phyloP scores from a whole-genome alignment of 1,284 basidiomycete species.

The Ustilago sp. region DNA sequence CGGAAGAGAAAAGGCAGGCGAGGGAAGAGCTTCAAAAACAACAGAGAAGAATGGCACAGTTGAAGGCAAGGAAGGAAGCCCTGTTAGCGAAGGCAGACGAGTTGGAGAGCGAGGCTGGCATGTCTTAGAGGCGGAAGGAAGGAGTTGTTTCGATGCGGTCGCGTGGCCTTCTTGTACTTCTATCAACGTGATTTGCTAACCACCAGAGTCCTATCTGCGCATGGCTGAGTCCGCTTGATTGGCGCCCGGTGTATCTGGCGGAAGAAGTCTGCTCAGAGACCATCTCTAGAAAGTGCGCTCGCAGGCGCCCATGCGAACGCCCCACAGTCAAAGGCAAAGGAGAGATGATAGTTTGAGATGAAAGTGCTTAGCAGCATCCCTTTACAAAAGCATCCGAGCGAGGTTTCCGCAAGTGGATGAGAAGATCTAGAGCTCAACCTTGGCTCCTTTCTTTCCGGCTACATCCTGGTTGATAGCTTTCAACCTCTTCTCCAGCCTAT shows the following conservation, averaged over 20 bases:
- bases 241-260: neutral
- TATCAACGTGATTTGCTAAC: neutral
- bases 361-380: neutral
- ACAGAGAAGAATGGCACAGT: conserved; percentile 3
- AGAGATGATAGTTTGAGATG: neutral
- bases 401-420: neutral
- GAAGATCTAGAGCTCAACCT: conserved; percentile 24
- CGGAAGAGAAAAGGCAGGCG: conserved; percentile 2
- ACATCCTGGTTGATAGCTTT: conserved; percentile 20
- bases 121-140: neutral
- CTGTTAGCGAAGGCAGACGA: conserved; percentile 31
- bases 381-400: neutral
- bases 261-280: neutral
- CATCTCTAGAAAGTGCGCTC: neutral
- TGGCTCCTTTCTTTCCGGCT: conserved; percentile 3
- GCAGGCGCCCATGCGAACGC: neutral
- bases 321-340: neutral
- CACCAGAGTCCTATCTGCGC: neutral
- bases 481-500: conserved; percentile 71
- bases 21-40: conserved; percentile 15
- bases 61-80: conserved; percentile 19
- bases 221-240: neutral
- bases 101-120: conserved; percentile 20
- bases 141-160: neutral
- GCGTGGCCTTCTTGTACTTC: conserved; percentile 4